phyloP scores from a whole-genome alignment of 2,329 filamentous ascomycete species.

The Venturia aucupariae region DNA sequence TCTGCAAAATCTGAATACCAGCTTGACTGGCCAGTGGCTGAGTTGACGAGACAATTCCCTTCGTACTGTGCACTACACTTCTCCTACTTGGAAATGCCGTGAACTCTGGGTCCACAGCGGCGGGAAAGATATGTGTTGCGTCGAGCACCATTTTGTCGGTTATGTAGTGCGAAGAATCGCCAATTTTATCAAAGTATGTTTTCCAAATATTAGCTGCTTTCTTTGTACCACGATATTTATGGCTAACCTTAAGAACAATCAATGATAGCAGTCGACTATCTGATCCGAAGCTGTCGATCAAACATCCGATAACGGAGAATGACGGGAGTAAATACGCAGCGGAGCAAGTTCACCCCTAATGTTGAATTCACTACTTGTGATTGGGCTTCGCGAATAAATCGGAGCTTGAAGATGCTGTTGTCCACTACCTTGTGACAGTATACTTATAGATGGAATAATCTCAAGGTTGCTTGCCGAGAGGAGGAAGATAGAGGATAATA shows the following conservation, averaged over 20 bases:
- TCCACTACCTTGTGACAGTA: no score
- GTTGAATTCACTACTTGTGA: neutral
- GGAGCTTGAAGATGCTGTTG: neutral
- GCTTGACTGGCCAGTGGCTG: conserved; percentile 86
- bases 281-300: neutral
- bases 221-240: neutral
- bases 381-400: neutral
- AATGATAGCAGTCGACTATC: neutral
- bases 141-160: conserved; percentile 36
- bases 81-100: conserved; percentile 66
- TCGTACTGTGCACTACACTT: conserved; percentile 87
- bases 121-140: conserved; percentile 41
- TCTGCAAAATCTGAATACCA: conserved; percentile 72
- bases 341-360: neutral
- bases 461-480: neutral
- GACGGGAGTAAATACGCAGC: neutral
- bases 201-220: neutral
- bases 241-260: neutral
- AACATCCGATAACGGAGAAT: neutral
- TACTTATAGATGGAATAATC: neutral
- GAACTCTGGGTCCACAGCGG: conserved; percentile 41
- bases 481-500: neutral
- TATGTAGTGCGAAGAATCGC: neutral
- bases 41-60: conserved; percentile 82
- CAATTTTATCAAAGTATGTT: neutral